Base-by-base conservation (phyloP, 1,284 basidiomycete species). In the Naganishia sp. region DNA sequence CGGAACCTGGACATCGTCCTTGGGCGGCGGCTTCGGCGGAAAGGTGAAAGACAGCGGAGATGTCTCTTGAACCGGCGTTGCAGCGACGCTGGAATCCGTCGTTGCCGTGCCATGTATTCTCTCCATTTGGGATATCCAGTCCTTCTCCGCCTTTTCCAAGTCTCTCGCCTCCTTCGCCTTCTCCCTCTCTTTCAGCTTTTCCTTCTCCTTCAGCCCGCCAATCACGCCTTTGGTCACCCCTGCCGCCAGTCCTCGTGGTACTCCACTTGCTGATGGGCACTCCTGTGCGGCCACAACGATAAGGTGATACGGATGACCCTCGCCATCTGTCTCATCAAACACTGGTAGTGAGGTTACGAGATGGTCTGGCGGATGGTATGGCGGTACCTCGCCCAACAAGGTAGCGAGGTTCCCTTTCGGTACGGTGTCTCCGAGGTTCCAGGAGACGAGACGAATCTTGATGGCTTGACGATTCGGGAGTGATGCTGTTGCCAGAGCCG, bases 261-360 rank as follows among this genome's bases (percentile, higher is more conserved):
- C 77, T 15, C 79, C 79, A 33, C 75, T 77, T 13, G 76, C 74
- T 3, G 78, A 78, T 0, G 79, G 80, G 50, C 77, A 78, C 69
- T 81, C 80, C 67, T 83, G 82, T 1, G 81, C 81, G 0, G 82
- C 82, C 3, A 84, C 75, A 23, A 83, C 81, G 18, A 84, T 74
- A 50, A 84, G 70, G 66, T 84, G 83, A 69, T 83, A 84, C 0
- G 83, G 82, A 67, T 83, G 82, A 18, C 50, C 69, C 49, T 78
- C 72, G 48, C 59, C 59, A 7, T 68, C 61, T 25, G 75, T 75
- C 7, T 74, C 63, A 9, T 73, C 70, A 46, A 23, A 79, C 68
- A 6, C 63, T 31, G n/a, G 75, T 73, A 46, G 77, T 50, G 48
- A 46, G 44, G 18, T 65, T 64, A 52, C 68, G 23, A 68, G 45